A percentile compares a stretch with the other conserved stretches of the same genome.
These are phyloP conservation scores for Uronychia binucleata DNA, from an alignment of 73 alveolate species.

Conservation along the genomic window DNA sequence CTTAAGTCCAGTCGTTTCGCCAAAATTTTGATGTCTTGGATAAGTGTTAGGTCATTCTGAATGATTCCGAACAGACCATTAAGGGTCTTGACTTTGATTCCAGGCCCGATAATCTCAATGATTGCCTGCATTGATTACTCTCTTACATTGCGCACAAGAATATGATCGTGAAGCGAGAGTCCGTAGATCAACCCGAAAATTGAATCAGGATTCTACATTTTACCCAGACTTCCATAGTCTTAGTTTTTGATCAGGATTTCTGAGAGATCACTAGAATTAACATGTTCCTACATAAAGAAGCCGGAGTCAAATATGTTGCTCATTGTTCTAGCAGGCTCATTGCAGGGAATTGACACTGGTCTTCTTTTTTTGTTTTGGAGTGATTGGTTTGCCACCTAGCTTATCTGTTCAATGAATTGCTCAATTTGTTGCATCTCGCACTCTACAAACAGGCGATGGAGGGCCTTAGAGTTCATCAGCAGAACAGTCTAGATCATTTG, in stretches of 20 bases:
- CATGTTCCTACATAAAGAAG: not conserved
- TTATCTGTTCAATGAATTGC: not conserved
- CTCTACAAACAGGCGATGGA: not conserved
- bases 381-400: not conserved
- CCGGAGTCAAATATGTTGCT: not conserved
- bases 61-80: not conserved
- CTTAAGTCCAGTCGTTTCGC: not conserved
- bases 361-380: not conserved
- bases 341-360: not conserved
- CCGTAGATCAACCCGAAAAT: not conserved
- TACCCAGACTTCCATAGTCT: too few species aligned
- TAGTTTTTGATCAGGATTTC: too few species aligned
- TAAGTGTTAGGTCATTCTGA: not conserved
- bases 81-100: not conserved
- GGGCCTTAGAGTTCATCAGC: not conserved
- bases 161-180: not conserved
- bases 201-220: not conserved
- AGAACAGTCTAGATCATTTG: not conserved
- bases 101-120: not conserved
- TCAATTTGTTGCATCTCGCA: not conserved
- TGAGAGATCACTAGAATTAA: too few species aligned
- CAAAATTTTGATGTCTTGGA: not conserved
- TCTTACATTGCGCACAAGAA: not conserved
- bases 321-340: not conserved
- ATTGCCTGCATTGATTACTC: not conserved